phyloP scores from a whole-genome alignment of 352 stramenopile species.

The Globisporangium parvum region DNA sequence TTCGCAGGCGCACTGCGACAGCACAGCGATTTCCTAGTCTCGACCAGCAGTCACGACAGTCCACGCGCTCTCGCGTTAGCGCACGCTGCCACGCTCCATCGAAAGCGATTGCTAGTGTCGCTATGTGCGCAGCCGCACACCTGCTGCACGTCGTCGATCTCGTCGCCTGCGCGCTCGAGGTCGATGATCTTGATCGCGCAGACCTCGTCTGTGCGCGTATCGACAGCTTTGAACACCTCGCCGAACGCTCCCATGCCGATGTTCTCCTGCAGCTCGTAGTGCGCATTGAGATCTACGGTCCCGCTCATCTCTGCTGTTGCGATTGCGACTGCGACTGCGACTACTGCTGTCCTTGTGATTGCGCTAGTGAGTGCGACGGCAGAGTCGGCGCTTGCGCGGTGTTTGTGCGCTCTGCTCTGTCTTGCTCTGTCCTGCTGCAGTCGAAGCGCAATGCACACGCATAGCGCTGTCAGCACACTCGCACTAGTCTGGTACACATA shows the following conservation, averaged over 20 bases:
- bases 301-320: conserved; percentile 28
- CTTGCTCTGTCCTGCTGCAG: too few relatives aligned
- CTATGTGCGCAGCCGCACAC: conserved; percentile 14
- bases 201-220: conserved; percentile 63
- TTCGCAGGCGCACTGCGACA: conserved; percentile 85
- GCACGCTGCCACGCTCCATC: too few relatives aligned
- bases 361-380: too few relatives aligned
- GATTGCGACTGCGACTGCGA: too few relatives aligned
- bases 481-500: too few relatives aligned
- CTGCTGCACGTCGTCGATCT: conserved; percentile 86
- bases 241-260: conserved; percentile 80
- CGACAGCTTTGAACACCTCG: conserved; percentile 71
- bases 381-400: too few relatives aligned
- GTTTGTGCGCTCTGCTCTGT: not conserved
- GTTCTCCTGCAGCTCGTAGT: conserved; percentile 78
- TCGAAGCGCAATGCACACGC: too few relatives aligned
- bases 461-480: too few relatives aligned
- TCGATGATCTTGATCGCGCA: conserved; percentile 85
- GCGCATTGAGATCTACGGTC: conserved; percentile 37
- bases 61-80: too few relatives aligned
- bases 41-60: too few relatives aligned
- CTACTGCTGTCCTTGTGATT: too few relatives aligned
- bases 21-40: conserved; percentile 82
- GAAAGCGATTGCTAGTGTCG: too few relatives aligned
- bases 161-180: conserved; percentile 73